Percentiles rank a stretch among this genome's conserved stretches.
These are phyloP conservation scores for Juglanconis sp. DNA, from an alignment of 2,329 filamentous ascomycete species.

Conservation along the genomic window DNA sequence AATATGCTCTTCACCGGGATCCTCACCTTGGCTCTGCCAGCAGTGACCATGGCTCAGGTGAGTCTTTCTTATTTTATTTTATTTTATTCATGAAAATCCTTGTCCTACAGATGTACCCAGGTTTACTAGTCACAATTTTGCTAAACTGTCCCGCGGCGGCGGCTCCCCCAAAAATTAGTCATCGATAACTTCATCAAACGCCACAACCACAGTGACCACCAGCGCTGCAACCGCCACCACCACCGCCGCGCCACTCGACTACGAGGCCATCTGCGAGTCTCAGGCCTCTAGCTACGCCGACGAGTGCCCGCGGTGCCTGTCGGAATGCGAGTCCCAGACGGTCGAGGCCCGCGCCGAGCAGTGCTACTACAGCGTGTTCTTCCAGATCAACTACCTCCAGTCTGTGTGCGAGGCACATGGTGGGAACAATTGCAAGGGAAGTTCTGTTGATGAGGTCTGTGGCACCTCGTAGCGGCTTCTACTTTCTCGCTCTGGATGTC, in stretches of 20 bases:
- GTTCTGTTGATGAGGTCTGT: conserved; percentile 11
- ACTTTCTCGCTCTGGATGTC: no score
- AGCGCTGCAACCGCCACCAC: conserved; percentile 4
- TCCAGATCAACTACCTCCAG: conserved; percentile 7
- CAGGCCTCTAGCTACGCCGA: conserved; percentile 5
- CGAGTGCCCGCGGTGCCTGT: conserved; percentile 14
- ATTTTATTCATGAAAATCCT: no score
- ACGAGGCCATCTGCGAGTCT: conserved; percentile 10
- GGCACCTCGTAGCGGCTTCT: background rate
- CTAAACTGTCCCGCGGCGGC: no score
- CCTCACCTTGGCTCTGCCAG: conserved; percentile 2
- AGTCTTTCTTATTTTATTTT: background rate
- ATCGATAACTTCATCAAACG: background rate
- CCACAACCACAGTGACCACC: background rate
- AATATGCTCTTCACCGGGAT: conserved; percentile 1
- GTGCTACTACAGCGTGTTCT: conserved; percentile 13
- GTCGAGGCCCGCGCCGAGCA: background rate
- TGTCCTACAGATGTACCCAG: no score
- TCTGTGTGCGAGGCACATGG: conserved; percentile 5
- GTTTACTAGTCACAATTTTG: no score
- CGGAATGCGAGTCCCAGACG: background rate
- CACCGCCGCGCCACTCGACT: conserved; percentile 8
- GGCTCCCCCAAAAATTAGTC: background rate
- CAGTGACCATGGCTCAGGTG: conserved; percentile 5
- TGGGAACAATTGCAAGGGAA: conserved; percentile 1